A percentile compares a stretch with the other conserved stretches of the same genome.
Evolutionary conservation across 2,329 filamentous ascomycete species (phyloP).

Genomic region (Cladosporium sp.): DNA sequence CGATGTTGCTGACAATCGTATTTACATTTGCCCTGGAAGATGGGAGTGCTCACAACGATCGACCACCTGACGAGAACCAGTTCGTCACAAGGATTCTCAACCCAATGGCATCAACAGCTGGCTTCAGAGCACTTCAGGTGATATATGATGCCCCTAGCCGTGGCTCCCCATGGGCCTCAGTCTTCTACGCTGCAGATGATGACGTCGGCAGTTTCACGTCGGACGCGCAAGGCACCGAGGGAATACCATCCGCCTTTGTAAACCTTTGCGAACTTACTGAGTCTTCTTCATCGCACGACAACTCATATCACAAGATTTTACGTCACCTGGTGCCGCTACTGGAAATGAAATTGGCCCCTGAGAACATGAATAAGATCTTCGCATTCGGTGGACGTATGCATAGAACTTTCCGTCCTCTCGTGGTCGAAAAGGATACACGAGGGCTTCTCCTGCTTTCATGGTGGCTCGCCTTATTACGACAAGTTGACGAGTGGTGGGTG

Average conservation of each 20-base stretch:
- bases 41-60: background rate
- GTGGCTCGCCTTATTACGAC: constrained; percentile 19
- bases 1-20: constrained; percentile 19
- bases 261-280: constrained; percentile 19
- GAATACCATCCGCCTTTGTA: constrained; percentile 16
- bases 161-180: constrained; percentile 15
- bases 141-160: background rate
- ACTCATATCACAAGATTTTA: constrained; percentile 18
- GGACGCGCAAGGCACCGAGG: constrained; percentile 13
- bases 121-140: constrained; percentile 16
- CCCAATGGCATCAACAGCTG: constrained; percentile 16
- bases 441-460: constrained; percentile 19
- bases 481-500: constrained; percentile 22
- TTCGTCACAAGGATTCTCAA: constrained; percentile 10
- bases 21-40: constrained; percentile 19
- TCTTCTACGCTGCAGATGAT: constrained; percentile 14
- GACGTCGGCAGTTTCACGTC: constrained; percentile 15
- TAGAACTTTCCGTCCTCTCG: constrained; percentile 13
- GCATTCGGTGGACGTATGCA: constrained; percentile 19
- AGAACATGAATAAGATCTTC: constrained; percentile 19
- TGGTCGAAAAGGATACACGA: constrained; percentile 15
- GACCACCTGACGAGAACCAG: background rate
- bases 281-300: constrained; percentile 14
- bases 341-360: constrained; percentile 8
- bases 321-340: constrained; percentile 18